phyloP scores from a whole-genome alignment of 176 grass and related monocot genomes.

The Oryza australiensis region DNA sequence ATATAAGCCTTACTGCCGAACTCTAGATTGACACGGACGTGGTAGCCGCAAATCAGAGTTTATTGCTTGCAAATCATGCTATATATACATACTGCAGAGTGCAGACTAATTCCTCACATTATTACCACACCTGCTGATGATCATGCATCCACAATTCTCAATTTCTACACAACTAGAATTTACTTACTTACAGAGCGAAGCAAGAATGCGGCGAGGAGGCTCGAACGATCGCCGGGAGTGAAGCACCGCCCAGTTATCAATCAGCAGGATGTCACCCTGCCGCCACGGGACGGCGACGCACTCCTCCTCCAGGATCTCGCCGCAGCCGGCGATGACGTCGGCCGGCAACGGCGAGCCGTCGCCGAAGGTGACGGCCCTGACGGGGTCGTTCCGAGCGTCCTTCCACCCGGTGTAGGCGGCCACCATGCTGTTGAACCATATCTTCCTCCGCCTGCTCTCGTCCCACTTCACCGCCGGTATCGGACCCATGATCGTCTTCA shows the following conservation, averaged over 20 bases:
- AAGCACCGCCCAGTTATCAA: slow-evolving; percentile 85
- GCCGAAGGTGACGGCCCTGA: slow-evolving; percentile 79
- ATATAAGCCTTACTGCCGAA: too few relatives aligned
- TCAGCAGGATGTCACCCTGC: slow-evolving; percentile 69
- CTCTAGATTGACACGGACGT: too few relatives aligned
- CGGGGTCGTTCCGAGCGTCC: slow-evolving; percentile 80
- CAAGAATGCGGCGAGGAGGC: slow-evolving; percentile 81
- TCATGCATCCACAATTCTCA: background rate
- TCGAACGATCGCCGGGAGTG: slow-evolving; percentile 76
- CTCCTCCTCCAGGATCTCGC: slow-evolving; percentile 72
- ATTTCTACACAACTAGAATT: slow-evolving; percentile 19
- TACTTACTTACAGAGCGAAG: slow-evolving; percentile 90
- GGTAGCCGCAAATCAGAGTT: too few relatives aligned
- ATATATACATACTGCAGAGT: background rate
- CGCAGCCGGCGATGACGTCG: slow-evolving; percentile 63
- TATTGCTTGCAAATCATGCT: background rate
- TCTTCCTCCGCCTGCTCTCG: slow-evolving; percentile 55
- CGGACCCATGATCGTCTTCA: slow-evolving; percentile 83
- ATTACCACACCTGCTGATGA: background rate
- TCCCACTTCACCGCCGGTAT: slow-evolving; percentile 75
- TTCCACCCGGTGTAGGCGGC: slow-evolving; percentile 96
- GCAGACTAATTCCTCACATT: background rate
- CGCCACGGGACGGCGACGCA: slow-evolving; percentile 70
- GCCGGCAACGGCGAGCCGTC: slow-evolving; percentile 65
- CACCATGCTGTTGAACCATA: slow-evolving; percentile 99